Percentiles rank a stretch among this genome's conserved stretches.
Evolutionary conservation across 2,329 filamentous ascomycete genomes (phyloP).

Genomic region (Arthrobotrys musiformis): DNA sequence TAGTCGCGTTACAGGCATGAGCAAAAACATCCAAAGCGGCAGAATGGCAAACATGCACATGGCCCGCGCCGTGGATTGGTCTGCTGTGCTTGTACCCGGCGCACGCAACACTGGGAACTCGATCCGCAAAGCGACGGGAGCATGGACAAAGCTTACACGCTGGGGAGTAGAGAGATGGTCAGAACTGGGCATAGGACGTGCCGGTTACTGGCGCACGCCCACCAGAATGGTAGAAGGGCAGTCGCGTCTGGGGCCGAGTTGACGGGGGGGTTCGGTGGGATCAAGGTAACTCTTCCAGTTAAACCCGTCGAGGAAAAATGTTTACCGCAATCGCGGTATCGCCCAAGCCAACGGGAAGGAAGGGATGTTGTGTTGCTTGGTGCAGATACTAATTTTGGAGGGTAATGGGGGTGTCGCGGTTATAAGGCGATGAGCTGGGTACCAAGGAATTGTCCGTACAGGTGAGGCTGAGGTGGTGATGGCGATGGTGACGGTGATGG

Average conservation of each 20-base stretch:
- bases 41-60: neutral
- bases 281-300: no score
- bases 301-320: no score
- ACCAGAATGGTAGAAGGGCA: conserved; percentile 59
- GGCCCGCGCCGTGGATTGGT: neutral
- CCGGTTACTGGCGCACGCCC: conserved; percentile 60
- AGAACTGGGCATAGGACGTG: conserved; percentile 34
- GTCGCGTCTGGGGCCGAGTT: conserved; percentile 32
- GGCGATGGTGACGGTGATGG: conserved; percentile 8
- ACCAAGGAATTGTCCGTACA: neutral
- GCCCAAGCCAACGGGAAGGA: neutral
- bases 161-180: conserved; percentile 50
- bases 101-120: conserved; percentile 7
- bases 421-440: neutral
- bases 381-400: neutral
- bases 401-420: neutral
- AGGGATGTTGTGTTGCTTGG: neutral
- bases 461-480: neutral
- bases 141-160: conserved; percentile 38
- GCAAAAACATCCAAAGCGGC: neutral
- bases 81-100: conserved; percentile 1
- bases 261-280: conserved; percentile 52
- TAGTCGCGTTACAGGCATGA: conserved; percentile 9
- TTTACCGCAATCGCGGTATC: neutral
- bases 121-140: conserved; percentile 44